These are phyloP conservation scores for Lipomyces mesembrius DNA, from an alignment of 805 yeast species.

Conservation along the genomic window DNA sequence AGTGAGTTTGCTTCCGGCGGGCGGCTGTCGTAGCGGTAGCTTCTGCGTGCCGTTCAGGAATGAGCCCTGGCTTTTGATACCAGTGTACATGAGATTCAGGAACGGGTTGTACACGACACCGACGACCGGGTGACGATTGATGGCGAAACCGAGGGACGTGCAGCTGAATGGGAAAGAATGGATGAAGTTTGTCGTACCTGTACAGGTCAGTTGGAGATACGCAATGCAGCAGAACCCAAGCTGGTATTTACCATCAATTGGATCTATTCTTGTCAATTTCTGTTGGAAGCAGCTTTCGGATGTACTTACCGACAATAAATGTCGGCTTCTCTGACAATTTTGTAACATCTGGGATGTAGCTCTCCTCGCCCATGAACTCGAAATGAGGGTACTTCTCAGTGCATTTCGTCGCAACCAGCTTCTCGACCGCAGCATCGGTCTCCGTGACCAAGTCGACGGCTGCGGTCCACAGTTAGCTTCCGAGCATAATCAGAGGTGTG, in stretches of 20 bases:
- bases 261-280: constrained; percentile 29
- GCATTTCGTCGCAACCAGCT: constrained; percentile 47
- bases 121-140: constrained; percentile 55
- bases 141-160: constrained; percentile 62
- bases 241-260: constrained; percentile 36
- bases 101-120: constrained; percentile 72
- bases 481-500: not conserved
- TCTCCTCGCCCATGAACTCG: constrained; percentile 66
- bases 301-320: constrained; percentile 61
- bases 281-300: not conserved
- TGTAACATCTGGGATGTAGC: constrained; percentile 56
- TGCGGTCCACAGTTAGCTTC: constrained; percentile 6
- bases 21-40: constrained; percentile 47
- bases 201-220: not conserved
- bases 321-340: constrained; percentile 58
- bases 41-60: constrained; percentile 51
- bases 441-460: constrained; percentile 67
- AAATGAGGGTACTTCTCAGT: constrained; percentile 52
- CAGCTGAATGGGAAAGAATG: constrained; percentile 67
- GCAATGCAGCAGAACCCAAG: not conserved
- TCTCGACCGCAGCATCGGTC: constrained; percentile 62
- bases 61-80: constrained; percentile 61
- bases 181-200: constrained; percentile 66
- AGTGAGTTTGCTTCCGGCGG: constrained; percentile 45
- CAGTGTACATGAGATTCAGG: constrained; percentile 57